Conservation (phyloP, 2,329 filamentous ascomycete species). For the Pseudogymnoascus sp. region DNA sequence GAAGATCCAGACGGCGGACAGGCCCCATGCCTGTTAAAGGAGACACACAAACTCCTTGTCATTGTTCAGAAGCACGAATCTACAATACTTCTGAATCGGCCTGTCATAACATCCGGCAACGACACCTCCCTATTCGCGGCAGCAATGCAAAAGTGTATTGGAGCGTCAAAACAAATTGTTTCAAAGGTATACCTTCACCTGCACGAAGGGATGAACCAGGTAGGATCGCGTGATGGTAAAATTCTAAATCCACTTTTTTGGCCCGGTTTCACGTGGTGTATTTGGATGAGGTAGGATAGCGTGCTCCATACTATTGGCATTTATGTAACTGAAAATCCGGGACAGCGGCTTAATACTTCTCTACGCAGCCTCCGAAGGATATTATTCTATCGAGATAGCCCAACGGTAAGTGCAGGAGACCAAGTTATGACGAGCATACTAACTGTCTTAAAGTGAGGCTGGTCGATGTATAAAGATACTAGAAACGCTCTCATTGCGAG, state of each 20-base stretch:
- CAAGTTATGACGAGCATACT: not conserved
- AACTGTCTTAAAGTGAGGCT: not conserved
- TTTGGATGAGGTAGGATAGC: constrained; percentile 38
- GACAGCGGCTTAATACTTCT: constrained; percentile 41
- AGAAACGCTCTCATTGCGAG: constrained; percentile 26
- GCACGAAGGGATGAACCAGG: constrained; percentile 28
- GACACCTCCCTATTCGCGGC: constrained; percentile 38
- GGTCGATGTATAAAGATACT: constrained; percentile 23
- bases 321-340: not conserved
- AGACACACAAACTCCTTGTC: constrained; percentile 35
- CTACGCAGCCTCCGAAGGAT: constrained; percentile 41
- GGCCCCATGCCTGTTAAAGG: constrained; percentile 23
- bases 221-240: constrained; percentile 9
- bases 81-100: constrained; percentile 44
- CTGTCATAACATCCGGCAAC: constrained; percentile 40
- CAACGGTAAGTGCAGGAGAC: constrained; percentile 33
- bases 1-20: constrained; percentile 13
- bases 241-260: constrained; percentile 34
- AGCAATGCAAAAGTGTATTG: constrained; percentile 45
- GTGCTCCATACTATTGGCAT: not conserved
- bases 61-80: constrained; percentile 42
- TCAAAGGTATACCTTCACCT: constrained; percentile 36
- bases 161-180: constrained; percentile 32
- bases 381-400: constrained; percentile 34
- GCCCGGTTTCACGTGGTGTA: constrained; percentile 46